These are phyloP conservation scores for Entelexis sorbosivorans DNA, from an alignment of 1,139 yeast species.

Conservation along the genomic window DNA sequence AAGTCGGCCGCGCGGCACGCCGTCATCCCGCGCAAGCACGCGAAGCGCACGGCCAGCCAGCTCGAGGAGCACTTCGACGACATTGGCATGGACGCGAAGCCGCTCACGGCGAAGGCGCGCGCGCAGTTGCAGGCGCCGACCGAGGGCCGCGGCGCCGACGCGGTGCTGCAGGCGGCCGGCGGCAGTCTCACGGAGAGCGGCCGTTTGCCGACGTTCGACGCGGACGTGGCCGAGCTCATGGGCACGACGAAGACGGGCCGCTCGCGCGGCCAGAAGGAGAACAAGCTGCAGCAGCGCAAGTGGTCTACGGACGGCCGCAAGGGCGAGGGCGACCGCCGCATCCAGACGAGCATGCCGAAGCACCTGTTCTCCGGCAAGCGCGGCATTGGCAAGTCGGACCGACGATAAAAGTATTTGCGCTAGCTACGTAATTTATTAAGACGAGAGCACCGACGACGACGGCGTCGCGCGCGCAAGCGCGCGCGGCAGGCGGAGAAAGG, in stretches of 20 bases:
- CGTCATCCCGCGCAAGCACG: slow-evolving; percentile 83
- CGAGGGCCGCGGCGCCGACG: slow-evolving; percentile 33
- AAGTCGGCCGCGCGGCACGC: slow-evolving; percentile 82
- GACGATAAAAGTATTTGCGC: slow-evolving; percentile 18
- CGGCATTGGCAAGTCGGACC: slow-evolving; percentile 25
- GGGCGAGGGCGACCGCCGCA: slow-evolving; percentile 94
- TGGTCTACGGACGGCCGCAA: slow-evolving; percentile 85
- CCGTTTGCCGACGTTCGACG: slow-evolving; percentile 30
- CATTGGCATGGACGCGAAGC: slow-evolving; percentile 75
- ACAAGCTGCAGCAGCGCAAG: slow-evolving; percentile 82
- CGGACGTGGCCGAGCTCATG: slow-evolving; percentile 25
- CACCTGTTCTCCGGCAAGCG: slow-evolving; percentile 88
- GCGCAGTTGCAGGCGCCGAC: slow-evolving; percentile 30
- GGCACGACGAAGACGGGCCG: slow-evolving; percentile 21
- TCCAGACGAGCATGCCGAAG: slow-evolving; percentile 75
- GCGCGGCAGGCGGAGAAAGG: no score
- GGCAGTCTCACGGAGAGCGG: slow-evolving; percentile 58
- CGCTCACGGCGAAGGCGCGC: slow-evolving; percentile 38
- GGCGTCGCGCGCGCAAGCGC: no score
- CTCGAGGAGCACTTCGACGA: slow-evolving; percentile 84
- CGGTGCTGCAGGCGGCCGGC: slow-evolving; percentile 49
- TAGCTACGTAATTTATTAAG: background rate
- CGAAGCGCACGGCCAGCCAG: slow-evolving; percentile 61
- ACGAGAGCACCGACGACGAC: no score
- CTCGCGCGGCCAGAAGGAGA: slow-evolving; percentile 70